Conservation (phyloP, 208 protist species). For the Tritrichomonas foetus region DNA sequence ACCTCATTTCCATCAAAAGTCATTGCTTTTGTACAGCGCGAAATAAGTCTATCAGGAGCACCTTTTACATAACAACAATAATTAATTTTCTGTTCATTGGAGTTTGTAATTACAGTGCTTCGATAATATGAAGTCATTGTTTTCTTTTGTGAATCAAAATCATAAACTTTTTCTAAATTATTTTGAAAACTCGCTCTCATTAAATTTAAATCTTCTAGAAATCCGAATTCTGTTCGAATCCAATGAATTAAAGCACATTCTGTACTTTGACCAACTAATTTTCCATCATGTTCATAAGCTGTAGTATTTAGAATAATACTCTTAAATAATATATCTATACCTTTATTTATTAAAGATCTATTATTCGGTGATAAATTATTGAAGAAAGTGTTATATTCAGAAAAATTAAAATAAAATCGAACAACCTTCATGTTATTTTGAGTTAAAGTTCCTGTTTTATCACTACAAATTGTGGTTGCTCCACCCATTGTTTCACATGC, state of each 20-base stretch:
- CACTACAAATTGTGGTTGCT: conserved; percentile 83
- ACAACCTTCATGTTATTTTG: conserved; percentile 45
- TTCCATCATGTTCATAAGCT: not conserved
- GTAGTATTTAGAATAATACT: not conserved
- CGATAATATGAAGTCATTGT: too few relatives aligned
- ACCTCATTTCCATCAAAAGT: not conserved
- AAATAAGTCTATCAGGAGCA: not conserved
- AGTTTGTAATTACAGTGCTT: not conserved
- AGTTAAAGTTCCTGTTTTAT: conserved; percentile 61
- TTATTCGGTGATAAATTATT: not conserved
- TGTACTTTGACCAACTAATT: not conserved
- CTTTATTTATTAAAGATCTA: not conserved
- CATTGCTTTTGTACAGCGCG: not conserved
- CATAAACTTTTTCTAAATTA: not conserved
- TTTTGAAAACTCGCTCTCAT: not conserved
- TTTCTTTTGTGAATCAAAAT: not conserved
- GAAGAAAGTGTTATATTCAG: not conserved
- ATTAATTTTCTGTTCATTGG: not conserved
- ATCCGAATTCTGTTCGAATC: not conserved
- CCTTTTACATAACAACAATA: conserved; percentile 21
- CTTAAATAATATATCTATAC: not conserved
- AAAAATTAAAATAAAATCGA: conserved; percentile 33
- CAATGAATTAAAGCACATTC: too few relatives aligned
- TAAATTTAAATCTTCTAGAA: not conserved
- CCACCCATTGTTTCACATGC: conserved; percentile 71